Base-by-base conservation (phyloP, 345 rosid genomes). In the Populus deltoides region DNA sequence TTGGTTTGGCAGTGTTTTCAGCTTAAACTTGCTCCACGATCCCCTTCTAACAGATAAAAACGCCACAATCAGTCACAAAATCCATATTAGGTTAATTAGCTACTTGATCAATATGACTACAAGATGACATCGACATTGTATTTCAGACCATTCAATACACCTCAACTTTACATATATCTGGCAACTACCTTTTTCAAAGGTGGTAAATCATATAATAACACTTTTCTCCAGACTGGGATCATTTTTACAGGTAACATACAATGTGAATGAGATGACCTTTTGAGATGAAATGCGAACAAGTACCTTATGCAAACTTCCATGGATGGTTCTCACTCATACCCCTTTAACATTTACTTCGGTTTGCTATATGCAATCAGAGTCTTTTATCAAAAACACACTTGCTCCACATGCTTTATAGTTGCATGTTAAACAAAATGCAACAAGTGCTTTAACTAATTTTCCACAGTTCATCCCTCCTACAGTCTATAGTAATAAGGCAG, bases 11-110 rank as follows among this genome's bases (percentile, higher is more conserved):
- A 80, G 81, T 79, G 72, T 43, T 81, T 79, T 93, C 90, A 90
- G 76, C 86, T 85, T 55, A 82, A 87, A 43, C 77, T 84, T 74
- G 88, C 81, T 17, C 88, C 84, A 43, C 77, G 87, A 70, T 81
- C 70, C 57, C 90, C 92, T 71, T 83, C 92, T 87, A 78, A 18
- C 66, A 73, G 39, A 71, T 53, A 68, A 78, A 78, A 76, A 51
- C 38, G 57, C 62, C 70, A 85, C 68, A 67, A 55, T 72, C 61
- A 70, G 79, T 65, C 41, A 18, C 20, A 43, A 11, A 27, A 38
- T 4, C 27, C 47, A 73, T 22, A 45, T 10, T 4, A n/a, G 29
- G 65, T 24, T 59, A 25, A 9, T 59, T 24, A n/a, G 62, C 27
- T 57, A n/a, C 63, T 57, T 12, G 63, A n/a, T 57, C 63, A 57